Conservation (phyloP, 495 filamentous ascomycete genomes). For the Xylaria palmicola region DNA sequence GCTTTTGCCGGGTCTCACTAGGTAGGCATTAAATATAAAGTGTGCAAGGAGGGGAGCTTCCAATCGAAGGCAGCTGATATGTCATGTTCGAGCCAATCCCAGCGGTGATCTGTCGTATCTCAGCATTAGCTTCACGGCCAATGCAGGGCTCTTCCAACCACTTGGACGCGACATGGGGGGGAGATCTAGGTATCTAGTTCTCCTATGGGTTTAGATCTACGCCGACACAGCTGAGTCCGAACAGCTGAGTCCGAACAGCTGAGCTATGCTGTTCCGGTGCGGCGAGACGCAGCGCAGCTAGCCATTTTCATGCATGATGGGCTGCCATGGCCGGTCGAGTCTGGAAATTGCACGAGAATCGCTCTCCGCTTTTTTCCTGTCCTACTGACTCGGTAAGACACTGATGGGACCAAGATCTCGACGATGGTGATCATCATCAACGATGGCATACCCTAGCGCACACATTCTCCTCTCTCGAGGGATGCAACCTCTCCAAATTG, state of each 20-base stretch:
- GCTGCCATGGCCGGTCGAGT: background rate
- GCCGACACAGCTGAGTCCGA: conserved; percentile 10
- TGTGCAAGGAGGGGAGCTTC: background rate
- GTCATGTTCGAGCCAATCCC: conserved; percentile 12
- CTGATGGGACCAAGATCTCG: background rate
- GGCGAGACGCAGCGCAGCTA: background rate
- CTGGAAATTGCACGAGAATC: conserved; percentile 4
- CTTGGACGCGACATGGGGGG: background rate
- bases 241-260: background rate
- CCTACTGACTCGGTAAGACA: background rate
- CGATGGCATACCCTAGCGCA: background rate
- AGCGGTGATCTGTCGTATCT: conserved; percentile 11
- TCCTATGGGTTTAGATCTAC: background rate
- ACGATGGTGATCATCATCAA: background rate
- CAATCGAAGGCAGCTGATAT: conserved; percentile 12
- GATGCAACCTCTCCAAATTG: background rate
- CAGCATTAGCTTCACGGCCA: background rate
- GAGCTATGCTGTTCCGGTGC: conserved; percentile 8
- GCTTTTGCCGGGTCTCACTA: conserved; percentile 11
- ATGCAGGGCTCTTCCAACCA: background rate
- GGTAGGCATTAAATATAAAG: background rate
- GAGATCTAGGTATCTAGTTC: background rate
- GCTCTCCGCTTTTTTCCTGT: conserved; percentile 4
- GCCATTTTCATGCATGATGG: conserved; percentile 9
- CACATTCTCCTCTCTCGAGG: background rate